These are phyloP conservation scores for Lepiota venenata DNA, from an alignment of 768 basidiomycete genomes.

Conservation along the genomic window DNA sequence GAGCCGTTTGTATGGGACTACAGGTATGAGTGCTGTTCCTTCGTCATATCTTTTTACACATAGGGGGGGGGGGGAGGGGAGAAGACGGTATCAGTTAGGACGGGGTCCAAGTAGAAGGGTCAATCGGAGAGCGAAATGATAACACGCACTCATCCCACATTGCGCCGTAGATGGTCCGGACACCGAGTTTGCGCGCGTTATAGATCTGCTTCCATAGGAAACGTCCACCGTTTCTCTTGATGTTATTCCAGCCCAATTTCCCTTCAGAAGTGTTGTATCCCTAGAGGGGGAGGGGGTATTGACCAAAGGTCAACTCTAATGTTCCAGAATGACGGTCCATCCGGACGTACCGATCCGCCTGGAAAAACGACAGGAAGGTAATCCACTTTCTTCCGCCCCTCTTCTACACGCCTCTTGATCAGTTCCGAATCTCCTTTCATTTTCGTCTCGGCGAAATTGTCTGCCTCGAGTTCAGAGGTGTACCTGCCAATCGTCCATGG, in stretches of 20 bases:
- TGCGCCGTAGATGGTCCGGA: constrained; percentile 69
- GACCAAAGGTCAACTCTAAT: constrained; percentile 5
- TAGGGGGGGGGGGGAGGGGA: too few species aligned
- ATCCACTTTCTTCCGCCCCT: constrained; percentile 52
- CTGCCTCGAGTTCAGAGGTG: constrained; percentile 54
- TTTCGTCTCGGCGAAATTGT: constrained; percentile 56
- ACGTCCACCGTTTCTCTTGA: constrained; percentile 66
- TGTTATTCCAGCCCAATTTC: constrained; percentile 70
- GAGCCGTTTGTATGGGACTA: constrained; percentile 51
- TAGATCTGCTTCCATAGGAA: constrained; percentile 80
- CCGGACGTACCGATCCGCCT: constrained; percentile 68
- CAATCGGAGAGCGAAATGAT: not conserved
- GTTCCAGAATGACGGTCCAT: constrained; percentile 10
- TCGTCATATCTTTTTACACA: constrained; percentile 67
- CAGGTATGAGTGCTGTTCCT: constrained; percentile 81
- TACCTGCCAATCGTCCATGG: constrained; percentile 85
- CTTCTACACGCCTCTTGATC: constrained; percentile 46
- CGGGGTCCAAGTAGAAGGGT: constrained; percentile 8
- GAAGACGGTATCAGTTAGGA: constrained; percentile 6
- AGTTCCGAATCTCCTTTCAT: constrained; percentile 64
- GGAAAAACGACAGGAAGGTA: constrained; percentile 85
- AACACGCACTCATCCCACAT: constrained; percentile 82
- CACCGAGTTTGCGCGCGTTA: constrained; percentile 61
- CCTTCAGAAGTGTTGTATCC: constrained; percentile 71
- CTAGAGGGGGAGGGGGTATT: constrained; percentile 28